A percentile compares a stretch with the other conserved stretches of the same genome.
Conservation (phyloP, 225 moss, liverwort and hornwort genomes). For the Anthoceros angustus region DNA sequence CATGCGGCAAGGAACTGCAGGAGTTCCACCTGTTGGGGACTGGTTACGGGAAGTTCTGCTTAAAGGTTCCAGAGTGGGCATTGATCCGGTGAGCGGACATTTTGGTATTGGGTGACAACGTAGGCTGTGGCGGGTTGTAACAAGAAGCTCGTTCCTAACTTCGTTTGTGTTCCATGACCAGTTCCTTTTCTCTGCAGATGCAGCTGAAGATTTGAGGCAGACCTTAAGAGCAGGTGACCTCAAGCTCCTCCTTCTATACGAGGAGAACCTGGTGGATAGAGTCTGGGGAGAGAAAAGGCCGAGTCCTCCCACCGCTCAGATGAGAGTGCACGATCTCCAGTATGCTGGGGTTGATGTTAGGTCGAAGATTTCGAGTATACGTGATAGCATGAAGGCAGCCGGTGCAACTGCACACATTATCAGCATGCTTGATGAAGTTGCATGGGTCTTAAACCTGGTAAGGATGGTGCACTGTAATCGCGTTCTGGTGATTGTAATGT, state of each 20-base stretch:
- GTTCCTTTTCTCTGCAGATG: constrained; percentile 95
- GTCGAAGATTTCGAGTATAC: constrained; percentile 60
- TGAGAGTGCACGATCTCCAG: constrained; percentile 69
- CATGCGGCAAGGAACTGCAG: constrained; percentile 77
- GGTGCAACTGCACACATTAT: constrained; percentile 74
- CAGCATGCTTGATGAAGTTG: constrained; percentile 90
- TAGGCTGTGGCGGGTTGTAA: background rate
- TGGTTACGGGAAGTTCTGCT: constrained; percentile 83
- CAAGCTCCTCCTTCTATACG: constrained; percentile 52
- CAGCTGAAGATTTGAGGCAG: constrained; percentile 74
- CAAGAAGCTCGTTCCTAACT: constrained; percentile 8
- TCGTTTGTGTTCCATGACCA: constrained; percentile 52
- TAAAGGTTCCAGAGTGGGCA: constrained; percentile 66
- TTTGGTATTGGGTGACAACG: background rate
- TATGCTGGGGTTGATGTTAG: constrained; percentile 74
- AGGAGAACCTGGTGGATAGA: constrained; percentile 68
- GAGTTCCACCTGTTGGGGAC: constrained; percentile 62
- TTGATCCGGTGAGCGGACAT: constrained; percentile 61
- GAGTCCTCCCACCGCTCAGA: constrained; percentile 44
- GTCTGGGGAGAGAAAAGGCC: constrained; percentile 72
- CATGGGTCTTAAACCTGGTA: constrained; percentile 96
- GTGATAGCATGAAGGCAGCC: constrained; percentile 43
- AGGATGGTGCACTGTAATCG: background rate
- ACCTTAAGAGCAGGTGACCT: constrained; percentile 59
- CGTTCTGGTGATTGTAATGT: background rate